These are phyloP conservation scores for Achlya hypogyna DNA, from an alignment of 352 stramenopile genomes.

Conservation along the genomic window DNA sequence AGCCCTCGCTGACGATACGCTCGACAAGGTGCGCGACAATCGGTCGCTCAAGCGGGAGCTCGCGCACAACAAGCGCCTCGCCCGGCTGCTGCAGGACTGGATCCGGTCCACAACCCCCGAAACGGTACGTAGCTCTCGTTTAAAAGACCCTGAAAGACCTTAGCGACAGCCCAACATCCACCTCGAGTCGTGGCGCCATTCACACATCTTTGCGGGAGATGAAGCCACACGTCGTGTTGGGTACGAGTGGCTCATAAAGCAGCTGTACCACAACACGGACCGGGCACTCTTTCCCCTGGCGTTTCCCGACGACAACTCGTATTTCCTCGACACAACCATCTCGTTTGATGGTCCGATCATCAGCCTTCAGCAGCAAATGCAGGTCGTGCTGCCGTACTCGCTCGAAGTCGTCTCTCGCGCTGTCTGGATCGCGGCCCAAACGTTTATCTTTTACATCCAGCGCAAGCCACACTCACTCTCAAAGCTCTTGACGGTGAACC, in stretches of 20 bases:
- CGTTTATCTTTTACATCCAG: conserved; percentile 1
- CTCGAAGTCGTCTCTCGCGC: neutral
- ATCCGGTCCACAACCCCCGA: neutral
- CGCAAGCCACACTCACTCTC: neutral
- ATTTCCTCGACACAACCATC: neutral
- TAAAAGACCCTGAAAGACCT: neutral
- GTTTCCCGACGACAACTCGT: neutral
- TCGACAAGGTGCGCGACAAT: conserved; percentile 11
- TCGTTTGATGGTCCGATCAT: neutral
- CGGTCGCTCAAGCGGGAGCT: neutral
- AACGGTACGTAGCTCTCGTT: neutral
- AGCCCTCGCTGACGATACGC: conserved; percentile 6
- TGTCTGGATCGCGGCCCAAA: neutral
- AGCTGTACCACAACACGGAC: conserved; percentile 16
- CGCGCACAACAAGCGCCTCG: neutral
- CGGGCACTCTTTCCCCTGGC: neutral
- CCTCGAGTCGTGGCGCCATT: conserved; percentile 1
- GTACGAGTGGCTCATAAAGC: neutral
- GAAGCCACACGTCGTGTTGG: neutral
- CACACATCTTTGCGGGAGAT: conserved; percentile 2
- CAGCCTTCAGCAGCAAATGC: neutral
- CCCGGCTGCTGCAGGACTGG: neutral
- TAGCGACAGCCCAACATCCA: neutral
- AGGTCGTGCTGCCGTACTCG: neutral
- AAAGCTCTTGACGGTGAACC: neutral